phyloP scores from a whole-genome alignment of 179 eudicot genomes.

The Beta lomatogona region DNA sequence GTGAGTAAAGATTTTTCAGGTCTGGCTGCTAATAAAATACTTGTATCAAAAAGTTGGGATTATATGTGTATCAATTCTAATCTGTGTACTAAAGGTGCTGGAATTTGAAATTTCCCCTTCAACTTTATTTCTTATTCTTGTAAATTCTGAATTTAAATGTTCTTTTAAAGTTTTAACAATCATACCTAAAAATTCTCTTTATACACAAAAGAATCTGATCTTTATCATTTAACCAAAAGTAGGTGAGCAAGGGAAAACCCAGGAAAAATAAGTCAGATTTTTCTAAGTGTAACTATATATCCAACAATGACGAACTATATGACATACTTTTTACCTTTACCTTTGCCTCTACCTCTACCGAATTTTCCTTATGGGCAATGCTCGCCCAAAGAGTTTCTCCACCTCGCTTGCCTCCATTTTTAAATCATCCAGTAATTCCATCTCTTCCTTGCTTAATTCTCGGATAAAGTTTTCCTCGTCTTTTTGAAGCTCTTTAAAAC shows the following conservation, averaged over 20 bases:
- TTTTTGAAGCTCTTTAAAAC: constrained; percentile 68
- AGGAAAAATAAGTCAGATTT: background rate
- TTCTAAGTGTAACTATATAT: constrained; percentile 9
- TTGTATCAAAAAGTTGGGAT: too few relatives aligned
- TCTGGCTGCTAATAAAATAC: background rate
- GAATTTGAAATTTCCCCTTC: background rate
- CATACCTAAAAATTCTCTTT: background rate
- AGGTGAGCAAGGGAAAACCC: constrained; percentile 21
- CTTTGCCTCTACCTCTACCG: constrained; percentile 43
- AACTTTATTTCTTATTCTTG: background rate
- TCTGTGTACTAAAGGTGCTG: background rate
- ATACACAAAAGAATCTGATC: constrained; percentile 29
- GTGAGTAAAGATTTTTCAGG: background rate
- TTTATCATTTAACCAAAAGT: background rate
- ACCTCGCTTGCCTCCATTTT: constrained; percentile 88
- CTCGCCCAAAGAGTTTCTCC: constrained; percentile 78
- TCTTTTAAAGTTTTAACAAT: background rate
- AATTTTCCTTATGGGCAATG: constrained; percentile 78
- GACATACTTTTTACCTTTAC: constrained; percentile 7
- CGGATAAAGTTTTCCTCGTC: constrained; percentile 73
- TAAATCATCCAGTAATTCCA: constrained; percentile 67
- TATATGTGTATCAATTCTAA: too few relatives aligned
- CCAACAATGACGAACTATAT: constrained; percentile 5
- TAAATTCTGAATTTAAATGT: background rate
- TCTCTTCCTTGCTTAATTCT: constrained; percentile 81